These are phyloP conservation scores for Aquanectria penicillioides DNA, from an alignment of 2,329 filamentous ascomycete species.

Conservation along the genomic window DNA sequence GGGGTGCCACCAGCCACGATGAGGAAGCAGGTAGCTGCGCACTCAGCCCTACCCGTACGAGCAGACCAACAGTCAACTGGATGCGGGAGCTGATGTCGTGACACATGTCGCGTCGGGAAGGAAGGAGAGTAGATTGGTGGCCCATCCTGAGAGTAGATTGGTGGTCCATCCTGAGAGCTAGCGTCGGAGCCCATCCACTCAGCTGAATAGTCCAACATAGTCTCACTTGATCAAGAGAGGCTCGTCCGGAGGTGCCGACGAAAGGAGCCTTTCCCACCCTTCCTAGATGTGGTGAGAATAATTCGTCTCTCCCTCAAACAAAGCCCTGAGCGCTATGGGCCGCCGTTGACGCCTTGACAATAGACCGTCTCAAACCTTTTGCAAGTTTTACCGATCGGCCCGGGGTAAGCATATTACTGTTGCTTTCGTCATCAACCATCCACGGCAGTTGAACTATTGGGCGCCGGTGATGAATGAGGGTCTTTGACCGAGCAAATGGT, in stretches of 20 bases:
- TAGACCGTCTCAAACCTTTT: not conserved
- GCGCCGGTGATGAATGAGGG: not conserved
- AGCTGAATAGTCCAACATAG: not conserved
- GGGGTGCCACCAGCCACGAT: slow-evolving; percentile 3
- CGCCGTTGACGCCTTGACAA: not conserved
- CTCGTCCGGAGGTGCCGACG: slow-evolving; percentile 18
- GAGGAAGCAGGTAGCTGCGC: slow-evolving; percentile 6
- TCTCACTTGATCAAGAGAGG: slow-evolving; percentile 1
- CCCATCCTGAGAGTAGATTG: not conserved
- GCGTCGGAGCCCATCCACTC: not conserved
- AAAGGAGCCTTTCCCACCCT: not conserved
- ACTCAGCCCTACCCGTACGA: slow-evolving; percentile 21
- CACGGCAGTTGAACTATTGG: not conserved
- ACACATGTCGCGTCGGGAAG: slow-evolving; percentile 14
- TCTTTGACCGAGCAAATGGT: not conserved
- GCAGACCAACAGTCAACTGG: slow-evolving; percentile 13
- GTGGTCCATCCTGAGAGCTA: no score
- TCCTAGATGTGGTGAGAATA: not conserved
- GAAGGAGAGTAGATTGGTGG: slow-evolving; percentile 2
- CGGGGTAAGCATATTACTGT: not conserved
- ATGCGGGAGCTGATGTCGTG: slow-evolving; percentile 15
- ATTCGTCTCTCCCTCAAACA: not conserved
- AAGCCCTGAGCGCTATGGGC: not conserved
- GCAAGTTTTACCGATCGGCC: not conserved
- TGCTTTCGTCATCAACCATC: slow-evolving; percentile 5